A percentile compares a stretch with the other conserved stretches of the same genome.
phyloP scores from a whole-genome alignment of 108 stramenopile species.

The Chaetoceros muelleri region DNA sequence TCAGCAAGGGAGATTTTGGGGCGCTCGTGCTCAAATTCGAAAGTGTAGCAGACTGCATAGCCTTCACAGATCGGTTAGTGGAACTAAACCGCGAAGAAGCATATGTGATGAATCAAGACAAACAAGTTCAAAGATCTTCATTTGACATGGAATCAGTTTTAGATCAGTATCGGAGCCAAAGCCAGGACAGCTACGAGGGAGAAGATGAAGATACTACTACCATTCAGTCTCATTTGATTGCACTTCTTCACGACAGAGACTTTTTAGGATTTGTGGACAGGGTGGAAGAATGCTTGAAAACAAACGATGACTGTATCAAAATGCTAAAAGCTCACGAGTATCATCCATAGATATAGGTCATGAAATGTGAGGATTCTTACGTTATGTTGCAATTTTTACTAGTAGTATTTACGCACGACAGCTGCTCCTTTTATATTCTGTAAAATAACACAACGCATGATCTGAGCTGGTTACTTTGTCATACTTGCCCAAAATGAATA shows the following conservation, averaged over 20 bases:
- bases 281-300: constrained; percentile 16
- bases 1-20: constrained; percentile 1
- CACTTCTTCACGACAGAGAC: constrained; percentile 23
- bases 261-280: constrained; percentile 25
- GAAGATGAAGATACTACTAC: constrained; percentile 7
- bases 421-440: too few relatives aligned
- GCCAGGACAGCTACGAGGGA: background rate
- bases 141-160: background rate
- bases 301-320: constrained; percentile 15
- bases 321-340: constrained; percentile 6
- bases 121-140: background rate
- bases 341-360: too few relatives aligned
- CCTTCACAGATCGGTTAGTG: constrained; percentile 24
- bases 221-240: constrained; percentile 14
- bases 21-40: constrained; percentile 29
- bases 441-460: too few relatives aligned
- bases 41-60: constrained; percentile 21
- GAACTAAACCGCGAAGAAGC: constrained; percentile 11
- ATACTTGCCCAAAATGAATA: too few relatives aligned
- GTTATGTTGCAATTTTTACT: too few relatives aligned
- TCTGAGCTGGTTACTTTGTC: too few relatives aligned
- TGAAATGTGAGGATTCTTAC: background rate
- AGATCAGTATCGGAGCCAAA: background rate
- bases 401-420: too few relatives aligned
- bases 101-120: background rate